Evolutionary conservation across 2,329 filamentous ascomycete species (phyloP).

Genomic region (Aspergillus sp.): DNA sequence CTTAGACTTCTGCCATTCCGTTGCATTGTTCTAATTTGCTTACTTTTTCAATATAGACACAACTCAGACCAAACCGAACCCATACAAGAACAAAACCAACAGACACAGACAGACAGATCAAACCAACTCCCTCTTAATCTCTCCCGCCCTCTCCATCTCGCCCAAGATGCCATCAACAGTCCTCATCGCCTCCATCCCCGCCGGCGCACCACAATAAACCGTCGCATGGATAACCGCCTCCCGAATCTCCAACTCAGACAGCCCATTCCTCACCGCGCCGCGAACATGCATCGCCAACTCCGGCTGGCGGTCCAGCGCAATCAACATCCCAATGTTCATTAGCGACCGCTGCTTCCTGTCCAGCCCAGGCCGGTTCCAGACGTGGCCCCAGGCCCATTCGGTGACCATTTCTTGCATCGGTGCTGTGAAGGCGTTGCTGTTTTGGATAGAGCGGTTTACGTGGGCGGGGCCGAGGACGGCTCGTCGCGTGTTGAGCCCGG

Average conservation of each 20-base stretch:
- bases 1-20: not conserved
- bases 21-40: not conserved
- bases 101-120: not conserved
- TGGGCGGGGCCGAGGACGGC: constrained; percentile 62
- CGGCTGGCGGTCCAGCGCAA: constrained; percentile 58
- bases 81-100: not conserved
- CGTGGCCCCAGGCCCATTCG: constrained; percentile 64
- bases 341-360: constrained; percentile 61
- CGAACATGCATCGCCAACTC: constrained; percentile 64
- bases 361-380: constrained; percentile 64
- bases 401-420: constrained; percentile 64
- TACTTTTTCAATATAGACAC: not conserved
- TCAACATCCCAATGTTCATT: constrained; percentile 65
- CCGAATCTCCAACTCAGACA: constrained; percentile 61
- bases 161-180: constrained; percentile 52
- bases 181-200: constrained; percentile 56
- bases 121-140: constrained; percentile 24
- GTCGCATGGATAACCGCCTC: constrained; percentile 55
- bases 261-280: constrained; percentile 63
- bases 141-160: constrained; percentile 51
- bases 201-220: constrained; percentile 56
- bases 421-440: constrained; percentile 28
- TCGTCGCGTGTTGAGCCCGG: constrained; percentile 60
- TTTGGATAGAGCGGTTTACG: constrained; percentile 58
- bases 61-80: not conserved